These are phyloP conservation scores for Didymella pomorum DNA, from an alignment of 2,329 filamentous ascomycete species.

Conservation along the genomic window DNA sequence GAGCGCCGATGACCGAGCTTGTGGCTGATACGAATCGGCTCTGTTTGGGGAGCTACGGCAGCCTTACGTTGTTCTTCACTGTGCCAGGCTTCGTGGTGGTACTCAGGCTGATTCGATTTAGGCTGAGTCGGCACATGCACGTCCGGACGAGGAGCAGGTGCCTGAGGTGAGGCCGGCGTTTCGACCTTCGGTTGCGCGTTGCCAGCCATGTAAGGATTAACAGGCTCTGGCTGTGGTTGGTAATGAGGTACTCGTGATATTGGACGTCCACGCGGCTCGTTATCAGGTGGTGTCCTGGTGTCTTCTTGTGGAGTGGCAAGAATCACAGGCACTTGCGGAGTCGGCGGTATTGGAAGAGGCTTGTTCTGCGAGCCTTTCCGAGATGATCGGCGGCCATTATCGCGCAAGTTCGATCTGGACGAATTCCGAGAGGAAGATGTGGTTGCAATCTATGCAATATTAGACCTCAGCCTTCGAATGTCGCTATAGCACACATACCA, in stretches of 20 bases:
- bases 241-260: conserved; percentile 24
- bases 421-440: conserved; percentile 50
- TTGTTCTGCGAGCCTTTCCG: conserved; percentile 48
- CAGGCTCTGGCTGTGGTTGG: conserved; percentile 27
- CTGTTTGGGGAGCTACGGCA: conserved; percentile 17
- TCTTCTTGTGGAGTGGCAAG: conserved; percentile 10
- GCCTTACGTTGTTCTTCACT: conserved; percentile 30
- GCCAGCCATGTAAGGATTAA: conserved; percentile 30
- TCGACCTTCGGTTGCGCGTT: conserved; percentile 5
- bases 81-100: conserved; percentile 35
- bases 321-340: conserved; percentile 17
- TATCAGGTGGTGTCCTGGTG: conserved; percentile 23
- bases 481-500: conserved; percentile 61
- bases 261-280: conserved; percentile 26
- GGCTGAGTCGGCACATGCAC: conserved; percentile 26
- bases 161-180: conserved; percentile 2
- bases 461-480: conserved; percentile 15
- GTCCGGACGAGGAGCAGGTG: conserved; percentile 20
- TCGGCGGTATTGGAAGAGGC: conserved; percentile 40
- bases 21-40: conserved; percentile 17
- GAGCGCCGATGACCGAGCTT: conserved; percentile 19
- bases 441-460: conserved; percentile 44
- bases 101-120: conserved; percentile 28
- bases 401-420: conserved; percentile 46
- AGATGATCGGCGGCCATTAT: conserved; percentile 43